Base-by-base conservation (phyloP, 208 protist species). In the Crithidia expoeki region DNA sequence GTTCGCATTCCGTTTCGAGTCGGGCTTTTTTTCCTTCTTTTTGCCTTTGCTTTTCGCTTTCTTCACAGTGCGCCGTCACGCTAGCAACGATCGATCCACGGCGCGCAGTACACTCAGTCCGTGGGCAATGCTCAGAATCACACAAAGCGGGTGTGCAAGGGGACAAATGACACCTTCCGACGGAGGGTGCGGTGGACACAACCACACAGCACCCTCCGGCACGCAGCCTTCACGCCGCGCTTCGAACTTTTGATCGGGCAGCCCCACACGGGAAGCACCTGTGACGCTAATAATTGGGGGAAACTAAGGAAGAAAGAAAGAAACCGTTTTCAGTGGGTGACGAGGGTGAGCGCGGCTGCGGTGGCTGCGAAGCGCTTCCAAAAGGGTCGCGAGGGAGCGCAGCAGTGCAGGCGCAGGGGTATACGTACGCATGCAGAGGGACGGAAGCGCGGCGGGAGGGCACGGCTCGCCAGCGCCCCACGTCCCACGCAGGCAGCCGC, bases 31-130 rank as follows among this genome's bases (percentile, higher is more conserved):
- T n/a, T n/a, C n/a, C n/a, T n/a, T n/a, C n/a, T n/a, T n/a, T n/a
- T n/a, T n/a, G n/a, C n/a, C n/a, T n/a, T n/a, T n/a, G 38, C 14
- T 44, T 44, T 55, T 32, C 17, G 7, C 32, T 55, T 32, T 7
- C 23, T 25, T 27, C 50, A 55, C 50, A 55, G 19, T 27, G 50
- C 25, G 50, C 50, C 38, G 38, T 44, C 38, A 44, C 38, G 14
- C 38, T 44, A 55, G 50, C 25, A 58, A 58, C 40, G 52, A 32
- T 42, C 34, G 30, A 40, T 58, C 32, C 32, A 23, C 32, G 52
- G 52, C 52, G 14, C 44, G n/a, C n/a, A 52, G 17, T 17, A 17
- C 16, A 3, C 40, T 10, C 34, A 14, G 30, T 40, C 52, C 52
- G 25, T 21, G 33, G n/a, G n/a, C 9, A 23, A 40, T 47, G 40